Evolutionary conservation across 345 rosid species (phyloP), one percentile per base, ranked within the genome.

Genomic region (Physaria fendleri): DNA sequence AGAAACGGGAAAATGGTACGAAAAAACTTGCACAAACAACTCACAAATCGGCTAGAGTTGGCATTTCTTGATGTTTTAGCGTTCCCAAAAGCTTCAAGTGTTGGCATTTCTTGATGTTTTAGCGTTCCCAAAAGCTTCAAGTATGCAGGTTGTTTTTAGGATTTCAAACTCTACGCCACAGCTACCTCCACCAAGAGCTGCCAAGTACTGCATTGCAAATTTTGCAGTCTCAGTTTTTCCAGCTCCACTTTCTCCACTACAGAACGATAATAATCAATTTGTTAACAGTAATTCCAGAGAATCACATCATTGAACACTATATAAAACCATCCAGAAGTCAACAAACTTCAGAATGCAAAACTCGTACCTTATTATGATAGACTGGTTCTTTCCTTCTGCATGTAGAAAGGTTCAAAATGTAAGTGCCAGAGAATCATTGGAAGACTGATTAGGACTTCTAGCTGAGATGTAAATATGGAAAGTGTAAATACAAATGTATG

Each of bases 181-280:
- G 77, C 64, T 65, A 44, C 90, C 87, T 68, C 92, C 91, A 71
- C 96, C 87, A 75, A 82, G 82, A 51, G 92, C 72, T 70, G 96
- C 87, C 81, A 94, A 79, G 71, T 87, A 90, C 72, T 81, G 92
- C 96, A 90, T 87, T 23, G 81, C 86, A 69, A 79, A 73, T 79
- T 87, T 94, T 52, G 95, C 96, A 9, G 99, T 94, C 80, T 94
- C 99, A 2, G 97, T 94, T 77, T 94, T 94, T 42, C 97, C 99
- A 53, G 99, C 81, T 48, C 99, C 99, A 76, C 97, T 89, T 82
- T 85, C 97, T 49, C 99, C 99, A 64, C 99, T 94, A 83, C 35
- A 76, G 56, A 65, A 61, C 41, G 47, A 45, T 28, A 20, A 27
- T 35, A 25, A 54, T 17, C 41, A 53, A 16, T 45, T 47, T 0